Base-by-base conservation (phyloP, 768 basidiomycete genomes). In the Russula sp. region DNA sequence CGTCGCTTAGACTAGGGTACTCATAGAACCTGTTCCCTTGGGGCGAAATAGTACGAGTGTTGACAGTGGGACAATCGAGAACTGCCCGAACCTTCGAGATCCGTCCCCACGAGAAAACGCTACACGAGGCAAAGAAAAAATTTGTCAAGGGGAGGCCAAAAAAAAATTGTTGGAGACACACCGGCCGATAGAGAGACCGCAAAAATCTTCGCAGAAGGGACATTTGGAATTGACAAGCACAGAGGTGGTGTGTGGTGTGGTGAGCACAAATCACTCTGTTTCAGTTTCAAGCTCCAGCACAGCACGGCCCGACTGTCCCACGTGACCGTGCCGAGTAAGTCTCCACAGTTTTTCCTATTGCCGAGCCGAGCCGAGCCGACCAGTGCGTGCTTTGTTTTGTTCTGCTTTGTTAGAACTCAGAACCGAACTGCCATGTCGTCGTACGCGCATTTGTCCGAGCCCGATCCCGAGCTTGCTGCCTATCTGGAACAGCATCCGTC, bases 1-100 rank as follows among this genome's bases (percentile, higher is more conserved):
- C 66, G 35, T 59, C 35, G 2, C 49, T 36, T 35, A 58, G 32
- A 46, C 64, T 65, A n/a, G 60, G 64, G 16, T 61, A 66, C 46
- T 67, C 66, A 39, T 16, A 67, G 18, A 65, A 67, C 38, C 53
- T 38, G 53, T 67, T 67, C 34, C 60, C 60, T 67, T 58, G 5
- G n/a, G 29, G 38, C 11, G 7, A 57, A 34, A 29, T 18, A 29
- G 52, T 35, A 56, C 8, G 25, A 36, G 18, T n/a, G 22, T 13
- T 29, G 29, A n/a, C 41, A 22, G 9, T 10, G 22, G 45, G 7
- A 14, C 8, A 36, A 45, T 10, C 34, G 35, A 46, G 35, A 18
- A 41, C 18, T 20, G 16, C 10, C 1, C 50, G 38, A 39, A 60
- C 66, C 66, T 62, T 67, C 60, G 13, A 67, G 56, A 38, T 67